Evolutionary conservation across 306 rosid genomes (phyloP), one percentile per base, ranked within the genome.

Genomic region (Vigna angularis): DNA sequence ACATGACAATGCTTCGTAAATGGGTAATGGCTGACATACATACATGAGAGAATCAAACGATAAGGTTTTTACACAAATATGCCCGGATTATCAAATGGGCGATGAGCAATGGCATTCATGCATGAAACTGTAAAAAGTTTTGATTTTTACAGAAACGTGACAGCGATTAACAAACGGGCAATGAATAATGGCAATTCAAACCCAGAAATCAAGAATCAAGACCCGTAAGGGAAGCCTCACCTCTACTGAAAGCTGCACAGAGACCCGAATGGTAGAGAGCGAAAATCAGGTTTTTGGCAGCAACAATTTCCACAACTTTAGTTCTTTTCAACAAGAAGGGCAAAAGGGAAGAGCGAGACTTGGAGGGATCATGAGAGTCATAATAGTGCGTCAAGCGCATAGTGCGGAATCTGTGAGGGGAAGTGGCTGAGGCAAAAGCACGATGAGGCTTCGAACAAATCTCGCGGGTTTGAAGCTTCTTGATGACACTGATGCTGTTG

Each of bases 241-340:
- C 98, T 86, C 95, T 76, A 74, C 95, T 93, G 79, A 91, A 93
- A 45, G 97, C 98, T 28, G 98, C 98, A 91, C 97, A 91, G 15
- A 91, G 86, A 24, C 98, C 98, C 47, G 98, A 91, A 66, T 93
- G 98, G 4, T 93, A 90, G 22, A 93, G 93, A 57, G 97, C 95
- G 81, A 93, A 93, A 62, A 93, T 91, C 14, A 93, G 73, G 55
- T 83, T 91, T 30, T 87, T 89, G 1, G 98, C 97, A 64, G 98
- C 98, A 14, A 93, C 98, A 52, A 93, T 91, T 79, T 93, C 98
- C 56, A 89, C 89, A 32, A 93, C 85, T 73, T 90, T 93, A 4
- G 92, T 86, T 59, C 98, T 85, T 83, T 91, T 93, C 88, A 89
- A 85, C 83, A 93, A 51, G 61, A 93, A 93, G 70, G 95, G 95